A percentile compares a stretch with the other conserved stretches of the same genome.
These are phyloP conservation scores for Fomes fomentarius DNA, from an alignment of 1,284 basidiomycete species.

Conservation along the genomic window DNA sequence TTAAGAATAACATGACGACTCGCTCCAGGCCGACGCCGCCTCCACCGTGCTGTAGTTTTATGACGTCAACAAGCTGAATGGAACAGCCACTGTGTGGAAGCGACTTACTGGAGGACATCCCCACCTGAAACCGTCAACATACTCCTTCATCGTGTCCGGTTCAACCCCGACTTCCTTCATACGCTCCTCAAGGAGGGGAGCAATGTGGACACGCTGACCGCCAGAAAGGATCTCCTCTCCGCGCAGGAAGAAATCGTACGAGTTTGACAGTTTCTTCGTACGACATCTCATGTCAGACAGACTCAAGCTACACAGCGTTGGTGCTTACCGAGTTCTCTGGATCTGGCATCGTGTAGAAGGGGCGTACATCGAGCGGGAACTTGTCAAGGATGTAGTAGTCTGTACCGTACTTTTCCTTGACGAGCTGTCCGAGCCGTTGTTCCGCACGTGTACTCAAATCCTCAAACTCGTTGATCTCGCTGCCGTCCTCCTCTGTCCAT, in stretches of 20 bases:
- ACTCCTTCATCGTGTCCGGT: slow-evolving; percentile 57
- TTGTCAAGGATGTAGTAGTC: slow-evolving; percentile 76
- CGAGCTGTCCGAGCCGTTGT: slow-evolving; percentile 60
- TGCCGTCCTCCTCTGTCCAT: slow-evolving; percentile 48
- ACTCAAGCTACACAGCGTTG: not conserved
- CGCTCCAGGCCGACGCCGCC: slow-evolving; percentile 56
- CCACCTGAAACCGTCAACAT: slow-evolving; percentile 68
- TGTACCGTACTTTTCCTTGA: slow-evolving; percentile 69
- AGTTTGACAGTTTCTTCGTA: slow-evolving; percentile 63
- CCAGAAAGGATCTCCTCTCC: slow-evolving; percentile 77
- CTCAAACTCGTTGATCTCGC: slow-evolving; percentile 51
- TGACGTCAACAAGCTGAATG: not conserved
- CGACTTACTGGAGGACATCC: slow-evolving; percentile 58
- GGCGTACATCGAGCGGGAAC: slow-evolving; percentile 64
- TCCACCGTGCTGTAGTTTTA: slow-evolving; percentile 30
- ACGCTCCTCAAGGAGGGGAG: slow-evolving; percentile 56
- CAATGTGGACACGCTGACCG: slow-evolving; percentile 70
- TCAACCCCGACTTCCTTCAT: slow-evolving; percentile 59
- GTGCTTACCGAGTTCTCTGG: slow-evolving; percentile 48
- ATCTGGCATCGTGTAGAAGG: slow-evolving; percentile 77
- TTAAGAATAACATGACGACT: slow-evolving; percentile 66
- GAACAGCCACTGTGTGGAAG: not conserved
- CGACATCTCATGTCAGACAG: not conserved
- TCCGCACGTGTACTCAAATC: slow-evolving; percentile 54
- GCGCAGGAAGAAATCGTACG: slow-evolving; percentile 78